A percentile compares a stretch with the other conserved stretches of the same genome.
Conservation (phyloP, 2,329 filamentous ascomycete genomes). For the Teratosphaeria pseudoeucalypti region DNA sequence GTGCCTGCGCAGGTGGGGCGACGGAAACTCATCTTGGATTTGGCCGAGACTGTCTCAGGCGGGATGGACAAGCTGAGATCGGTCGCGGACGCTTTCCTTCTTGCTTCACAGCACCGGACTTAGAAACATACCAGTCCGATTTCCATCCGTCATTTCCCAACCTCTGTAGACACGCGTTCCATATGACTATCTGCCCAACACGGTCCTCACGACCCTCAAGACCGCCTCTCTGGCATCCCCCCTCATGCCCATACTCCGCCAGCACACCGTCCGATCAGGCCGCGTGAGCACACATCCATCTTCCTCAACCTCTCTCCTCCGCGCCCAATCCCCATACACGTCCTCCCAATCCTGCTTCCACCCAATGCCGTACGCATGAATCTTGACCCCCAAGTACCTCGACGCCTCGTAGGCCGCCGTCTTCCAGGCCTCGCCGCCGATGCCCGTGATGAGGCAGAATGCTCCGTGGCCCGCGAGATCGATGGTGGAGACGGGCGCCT, state of each 20-base stretch:
- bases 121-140: not conserved
- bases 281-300: slow-evolving; percentile 48
- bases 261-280: slow-evolving; percentile 50
- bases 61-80: slow-evolving; percentile 8
- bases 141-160: not conserved
- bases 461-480: slow-evolving; percentile 49
- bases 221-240: slow-evolving; percentile 15
- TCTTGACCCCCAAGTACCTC: slow-evolving; percentile 32
- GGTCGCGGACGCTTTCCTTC: slow-evolving; percentile 7
- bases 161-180: not conserved
- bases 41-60: slow-evolving; percentile 6
- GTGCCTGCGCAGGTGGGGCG: slow-evolving; percentile 7
- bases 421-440: slow-evolving; percentile 48
- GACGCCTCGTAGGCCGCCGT: slow-evolving; percentile 35
- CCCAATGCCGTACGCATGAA: slow-evolving; percentile 45
- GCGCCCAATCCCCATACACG: slow-evolving; percentile 51
- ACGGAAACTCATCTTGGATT: slow-evolving; percentile 7
- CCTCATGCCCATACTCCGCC: slow-evolving; percentile 32
- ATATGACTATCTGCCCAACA: not conserved
- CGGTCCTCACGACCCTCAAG: slow-evolving; percentile 9
- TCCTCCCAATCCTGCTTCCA: slow-evolving; percentile 52
- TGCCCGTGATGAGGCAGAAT: slow-evolving; percentile 37
- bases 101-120: not conserved
- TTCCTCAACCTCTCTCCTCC: slow-evolving; percentile 44
- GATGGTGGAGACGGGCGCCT: slow-evolving; percentile 43